Percentiles rank a stretch among this genome's conserved stretches.
These are phyloP conservation scores for Saccharomycopsis guyanensis DNA, from an alignment of 805 yeast genomes.

Conservation along the genomic window DNA sequence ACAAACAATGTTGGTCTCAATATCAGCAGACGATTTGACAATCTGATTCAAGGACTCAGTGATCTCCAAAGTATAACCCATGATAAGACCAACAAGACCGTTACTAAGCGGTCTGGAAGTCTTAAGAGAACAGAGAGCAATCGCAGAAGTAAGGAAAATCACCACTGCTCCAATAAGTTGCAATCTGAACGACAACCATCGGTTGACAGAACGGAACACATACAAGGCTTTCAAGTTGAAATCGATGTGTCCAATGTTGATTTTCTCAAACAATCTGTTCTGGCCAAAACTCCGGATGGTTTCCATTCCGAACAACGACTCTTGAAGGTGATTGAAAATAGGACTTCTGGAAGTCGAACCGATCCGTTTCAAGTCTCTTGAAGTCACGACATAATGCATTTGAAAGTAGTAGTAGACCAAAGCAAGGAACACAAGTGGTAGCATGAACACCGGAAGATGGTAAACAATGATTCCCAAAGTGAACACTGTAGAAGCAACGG, in stretches of 20 bases:
- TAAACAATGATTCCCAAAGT: slow-evolving; percentile 45
- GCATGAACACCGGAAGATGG: slow-evolving; percentile 45
- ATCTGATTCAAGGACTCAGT: slow-evolving; percentile 47
- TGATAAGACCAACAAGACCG: slow-evolving; percentile 55
- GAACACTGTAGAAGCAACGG: slow-evolving; percentile 37
- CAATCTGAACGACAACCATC: slow-evolving; percentile 62
- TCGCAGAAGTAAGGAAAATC: slow-evolving; percentile 42
- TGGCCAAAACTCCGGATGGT: slow-evolving; percentile 77
- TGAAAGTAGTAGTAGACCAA: slow-evolving; percentile 66
- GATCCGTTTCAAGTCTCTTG: slow-evolving; percentile 73
- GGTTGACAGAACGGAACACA: slow-evolving; percentile 46
- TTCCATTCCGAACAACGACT: slow-evolving; percentile 65
- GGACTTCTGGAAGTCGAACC: slow-evolving; percentile 66
- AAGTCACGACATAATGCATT: slow-evolving; percentile 54
- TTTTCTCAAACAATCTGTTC: slow-evolving; percentile 46
- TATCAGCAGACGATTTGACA: slow-evolving; percentile 53
- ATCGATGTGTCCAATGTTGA: slow-evolving; percentile 45
- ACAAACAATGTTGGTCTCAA: slow-evolving; percentile 56
- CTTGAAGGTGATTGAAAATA: slow-evolving; percentile 74
- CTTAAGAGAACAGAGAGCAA: slow-evolving; percentile 36
- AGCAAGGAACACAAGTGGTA: slow-evolving; percentile 37
- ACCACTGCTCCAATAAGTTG: slow-evolving; percentile 55
- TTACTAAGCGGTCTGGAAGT: slow-evolving; percentile 40
- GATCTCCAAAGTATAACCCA: slow-evolving; percentile 55
- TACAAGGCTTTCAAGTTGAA: slow-evolving; percentile 41